Evolutionary conservation across 441 rosid species (phyloP), one percentile per base, ranked within the genome.

Genomic region (Gossypium trilobum): DNA sequence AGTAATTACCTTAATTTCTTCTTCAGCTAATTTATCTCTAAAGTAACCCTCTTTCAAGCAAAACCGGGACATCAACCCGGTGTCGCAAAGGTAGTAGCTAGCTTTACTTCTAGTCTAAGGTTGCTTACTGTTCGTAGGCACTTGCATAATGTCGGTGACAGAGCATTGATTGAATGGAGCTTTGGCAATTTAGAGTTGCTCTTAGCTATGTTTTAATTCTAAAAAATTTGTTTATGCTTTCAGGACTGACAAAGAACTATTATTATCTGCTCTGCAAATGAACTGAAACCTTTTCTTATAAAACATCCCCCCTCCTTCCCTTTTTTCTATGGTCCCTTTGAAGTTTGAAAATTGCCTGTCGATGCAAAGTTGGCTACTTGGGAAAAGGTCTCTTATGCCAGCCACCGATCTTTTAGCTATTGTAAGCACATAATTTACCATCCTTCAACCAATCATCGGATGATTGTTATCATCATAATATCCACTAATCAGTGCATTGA

Each of bases 321-420:
- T 42, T 27, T 20, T 50, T 11, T 46, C 29, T 4, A 5, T 44
- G 42, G 2, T 51, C 59, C 52, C 17, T 52, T 9, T 46, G 4
- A 51, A n/a, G n/a, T 59, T 46, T 52, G 9, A 33, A 5, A 31
- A 51, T 55, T 55, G 68, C 8, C 5, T 54, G 46, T 17, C 11
- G 73, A 25, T 14, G 46, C 80, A 93, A 96, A 11, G 94, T 96
- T 68, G 39, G 39, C 91, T 91, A 64, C 68, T 73, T 23, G 97
- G 97, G 69, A 78, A 87, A 52, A 81, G 84, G 66, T 33, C 39
- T 5, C 39, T 33, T 0, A 33, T 33, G 1, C 95, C 96, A 9
- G 94, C 95, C 14, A 79, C 84, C 44, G 95, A 87, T 72, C 98
- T 93, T 61, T 74, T 86, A 65, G 82, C 89, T 29, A 87, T 85